phyloP scores from a whole-genome alignment of 139 green algal genomes.

The Trebouxia sp. region DNA sequence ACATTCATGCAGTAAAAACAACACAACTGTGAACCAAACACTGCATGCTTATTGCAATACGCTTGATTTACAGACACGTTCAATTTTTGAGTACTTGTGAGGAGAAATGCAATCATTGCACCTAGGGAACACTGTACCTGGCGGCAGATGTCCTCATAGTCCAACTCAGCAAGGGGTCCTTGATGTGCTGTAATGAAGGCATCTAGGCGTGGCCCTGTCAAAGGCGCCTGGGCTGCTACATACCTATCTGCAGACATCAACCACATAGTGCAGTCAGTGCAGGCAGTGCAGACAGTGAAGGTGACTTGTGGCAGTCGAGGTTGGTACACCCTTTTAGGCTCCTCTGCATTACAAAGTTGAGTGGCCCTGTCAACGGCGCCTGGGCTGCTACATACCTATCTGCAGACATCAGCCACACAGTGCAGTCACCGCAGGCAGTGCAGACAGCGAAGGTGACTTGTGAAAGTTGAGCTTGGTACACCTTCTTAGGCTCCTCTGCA shows the following conservation, averaged over 20 bases:
- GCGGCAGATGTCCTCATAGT: conserved; percentile 22
- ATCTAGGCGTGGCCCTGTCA: conserved; percentile 8
- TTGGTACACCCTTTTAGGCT: too few species aligned
- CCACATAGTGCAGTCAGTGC: not conserved
- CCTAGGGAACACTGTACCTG: not conserved
- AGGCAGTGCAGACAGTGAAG: not conserved
- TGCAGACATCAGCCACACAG: not conserved
- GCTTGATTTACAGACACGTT: too few species aligned
- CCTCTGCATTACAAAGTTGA: not conserved
- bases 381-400: conserved; percentile 1
- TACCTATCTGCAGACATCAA: conserved; percentile 14
- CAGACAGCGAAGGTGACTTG: not conserved
- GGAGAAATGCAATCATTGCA: too few species aligned
- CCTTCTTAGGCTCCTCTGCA: too few species aligned
- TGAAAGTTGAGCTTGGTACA: not conserved
- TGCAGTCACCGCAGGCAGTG: not conserved
- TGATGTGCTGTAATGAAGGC: not conserved
- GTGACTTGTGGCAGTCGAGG: not conserved
- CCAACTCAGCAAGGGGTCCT: not conserved
- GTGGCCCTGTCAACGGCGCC: not conserved
- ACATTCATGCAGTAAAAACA: too few species aligned
- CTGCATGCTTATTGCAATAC: too few species aligned
- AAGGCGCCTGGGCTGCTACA: not conserved
- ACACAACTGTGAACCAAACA: too few species aligned
- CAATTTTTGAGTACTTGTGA: too few species aligned